Conservation (phyloP, 164 flowering plant species). For the Kingdonia uniflora region DNA sequence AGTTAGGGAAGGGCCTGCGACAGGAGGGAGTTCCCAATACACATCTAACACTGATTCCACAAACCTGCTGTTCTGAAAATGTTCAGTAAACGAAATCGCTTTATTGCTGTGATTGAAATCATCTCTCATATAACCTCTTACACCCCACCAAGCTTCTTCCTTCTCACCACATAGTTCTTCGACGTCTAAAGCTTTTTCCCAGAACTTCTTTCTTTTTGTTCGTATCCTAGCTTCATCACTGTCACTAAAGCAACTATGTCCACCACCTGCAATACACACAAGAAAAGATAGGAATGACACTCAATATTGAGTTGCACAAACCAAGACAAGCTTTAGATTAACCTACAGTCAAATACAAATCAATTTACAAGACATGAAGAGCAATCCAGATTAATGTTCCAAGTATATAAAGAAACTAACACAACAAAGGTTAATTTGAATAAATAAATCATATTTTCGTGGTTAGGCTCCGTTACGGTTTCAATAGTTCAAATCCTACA, state of each 20-base stretch:
- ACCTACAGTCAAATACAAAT: too few species aligned
- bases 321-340: too few species aligned
- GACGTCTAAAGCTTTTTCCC: constrained; percentile 89
- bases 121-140: constrained; percentile 82
- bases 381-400: too few species aligned
- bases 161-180: constrained; percentile 75
- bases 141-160: constrained; percentile 99
- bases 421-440: too few species aligned
- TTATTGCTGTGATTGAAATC: constrained; percentile 76
- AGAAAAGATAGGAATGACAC: constrained; percentile 19
- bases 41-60: constrained; percentile 86
- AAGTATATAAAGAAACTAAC: too few species aligned
- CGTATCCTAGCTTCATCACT: constrained; percentile 92
- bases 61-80: constrained; percentile 81
- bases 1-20: constrained; percentile 95
- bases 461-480: too few species aligned
- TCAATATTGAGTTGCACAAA: too few species aligned
- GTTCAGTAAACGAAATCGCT: constrained; percentile 49
- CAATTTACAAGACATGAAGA: too few species aligned
- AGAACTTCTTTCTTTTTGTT: constrained; percentile 58
- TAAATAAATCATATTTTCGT: too few species aligned
- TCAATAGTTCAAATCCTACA: too few species aligned
- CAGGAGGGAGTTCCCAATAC: constrained; percentile 97
- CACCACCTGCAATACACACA: constrained; percentile 60
- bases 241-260: constrained; percentile 87